Conservation (phyloP, 2,329 filamentous ascomycete species). For the Pyricularia sp. region DNA sequence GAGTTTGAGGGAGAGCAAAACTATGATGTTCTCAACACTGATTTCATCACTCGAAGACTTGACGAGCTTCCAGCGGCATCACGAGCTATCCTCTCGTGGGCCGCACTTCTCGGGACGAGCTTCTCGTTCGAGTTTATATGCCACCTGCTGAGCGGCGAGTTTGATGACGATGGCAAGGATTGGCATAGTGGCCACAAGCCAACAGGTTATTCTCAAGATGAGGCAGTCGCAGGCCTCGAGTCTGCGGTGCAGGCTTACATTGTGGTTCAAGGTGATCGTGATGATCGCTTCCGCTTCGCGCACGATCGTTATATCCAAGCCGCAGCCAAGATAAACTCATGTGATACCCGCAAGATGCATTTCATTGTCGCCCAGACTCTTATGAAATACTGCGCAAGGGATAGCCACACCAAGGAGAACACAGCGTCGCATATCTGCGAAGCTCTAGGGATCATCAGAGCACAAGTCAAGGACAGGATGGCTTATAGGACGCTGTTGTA, state of each 20-base stretch:
- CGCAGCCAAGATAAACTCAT: constrained; percentile 55
- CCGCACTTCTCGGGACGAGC: constrained; percentile 63
- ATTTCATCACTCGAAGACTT: constrained; percentile 68
- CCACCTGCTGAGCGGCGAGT: constrained; percentile 63
- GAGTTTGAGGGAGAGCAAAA: constrained; percentile 71
- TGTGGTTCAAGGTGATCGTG: constrained; percentile 66
- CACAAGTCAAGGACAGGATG: constrained; percentile 43
- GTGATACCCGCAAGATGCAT: constrained; percentile 68
- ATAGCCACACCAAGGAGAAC: constrained; percentile 53
- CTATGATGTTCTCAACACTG: constrained; percentile 66
- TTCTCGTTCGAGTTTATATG: constrained; percentile 78
- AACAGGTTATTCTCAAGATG: constrained; percentile 46
- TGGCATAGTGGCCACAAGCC: constrained; percentile 20
- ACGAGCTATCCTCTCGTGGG: constrained; percentile 76
- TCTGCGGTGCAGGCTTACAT: constrained; percentile 68
- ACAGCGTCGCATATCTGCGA: constrained; percentile 73
- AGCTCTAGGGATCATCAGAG: constrained; percentile 61
- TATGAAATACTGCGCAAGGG: constrained; percentile 53
- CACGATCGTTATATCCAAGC: constrained; percentile 81
- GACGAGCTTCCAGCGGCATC: constrained; percentile 61
- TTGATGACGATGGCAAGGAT: constrained; percentile 34
- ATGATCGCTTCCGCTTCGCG: constrained; percentile 77
- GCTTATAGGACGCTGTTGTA: constrained; percentile 65
- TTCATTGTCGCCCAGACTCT: constrained; percentile 76
- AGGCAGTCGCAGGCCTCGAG: constrained; percentile 68